Percentiles rank a stretch among this genome's conserved stretches.
These are phyloP conservation scores for Ilyonectria mors-panacis DNA, from an alignment of 2,329 filamentous ascomycete species.

Conservation along the genomic window DNA sequence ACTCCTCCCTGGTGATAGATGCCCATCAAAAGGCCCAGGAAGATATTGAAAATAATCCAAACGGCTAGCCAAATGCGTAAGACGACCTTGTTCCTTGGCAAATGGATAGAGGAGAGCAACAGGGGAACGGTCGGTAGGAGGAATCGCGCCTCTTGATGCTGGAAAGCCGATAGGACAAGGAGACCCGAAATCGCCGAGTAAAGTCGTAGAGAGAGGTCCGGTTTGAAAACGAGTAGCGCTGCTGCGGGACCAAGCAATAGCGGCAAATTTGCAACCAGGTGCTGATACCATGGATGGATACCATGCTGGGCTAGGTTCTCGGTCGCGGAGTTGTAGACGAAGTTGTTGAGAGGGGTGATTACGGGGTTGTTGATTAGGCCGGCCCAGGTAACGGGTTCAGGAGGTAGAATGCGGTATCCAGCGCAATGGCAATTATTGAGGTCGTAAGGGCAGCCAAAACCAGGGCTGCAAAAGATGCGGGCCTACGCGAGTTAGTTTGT, in stretches of 20 bases:
- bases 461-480: slow-evolving; percentile 74
- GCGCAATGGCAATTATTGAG: slow-evolving; percentile 78
- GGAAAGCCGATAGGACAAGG: slow-evolving; percentile 79
- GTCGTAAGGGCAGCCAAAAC: slow-evolving; percentile 77
- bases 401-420: slow-evolving; percentile 90
- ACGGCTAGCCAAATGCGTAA: slow-evolving; percentile 69
- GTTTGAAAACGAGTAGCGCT: slow-evolving; percentile 70
- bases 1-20: slow-evolving; percentile 86
- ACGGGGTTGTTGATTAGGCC: slow-evolving; percentile 76
- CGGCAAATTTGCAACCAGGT: slow-evolving; percentile 78
- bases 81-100: slow-evolving; percentile 70
- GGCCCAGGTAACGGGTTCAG: slow-evolving; percentile 74
- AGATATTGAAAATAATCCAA: slow-evolving; percentile 80
- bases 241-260: slow-evolving; percentile 80
- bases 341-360: slow-evolving; percentile 84
- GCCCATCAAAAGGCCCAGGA: slow-evolving; percentile 82
- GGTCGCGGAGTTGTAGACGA: slow-evolving; percentile 80
- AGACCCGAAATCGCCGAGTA: slow-evolving; percentile 83
- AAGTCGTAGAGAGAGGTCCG: slow-evolving; percentile 73
- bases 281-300: slow-evolving; percentile 84
- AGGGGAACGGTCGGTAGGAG: slow-evolving; percentile 82
- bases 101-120: slow-evolving; percentile 79
- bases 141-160: slow-evolving; percentile 86
- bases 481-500: slow-evolving; percentile 58
- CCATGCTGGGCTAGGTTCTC: slow-evolving; percentile 83